Conservation (phyloP, 495 filamentous ascomycete species). For the Aspergillus funiculosus region DNA sequence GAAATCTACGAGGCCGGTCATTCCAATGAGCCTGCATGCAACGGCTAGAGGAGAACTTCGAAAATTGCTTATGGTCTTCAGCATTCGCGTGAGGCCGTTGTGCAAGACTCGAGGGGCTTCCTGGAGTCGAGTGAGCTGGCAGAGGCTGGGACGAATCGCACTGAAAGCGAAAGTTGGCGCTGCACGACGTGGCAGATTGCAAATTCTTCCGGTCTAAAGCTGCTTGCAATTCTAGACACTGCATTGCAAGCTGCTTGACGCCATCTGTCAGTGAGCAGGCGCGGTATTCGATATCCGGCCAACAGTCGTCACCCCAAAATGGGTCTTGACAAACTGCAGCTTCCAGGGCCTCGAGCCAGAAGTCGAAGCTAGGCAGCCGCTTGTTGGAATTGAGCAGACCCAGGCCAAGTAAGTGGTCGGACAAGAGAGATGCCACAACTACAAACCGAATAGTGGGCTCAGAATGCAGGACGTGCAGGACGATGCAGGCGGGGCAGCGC, state of each 20-base stretch:
- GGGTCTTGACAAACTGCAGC: constrained; percentile 48
- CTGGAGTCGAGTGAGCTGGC: constrained; percentile 13
- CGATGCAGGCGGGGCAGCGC: constrained; percentile 54
- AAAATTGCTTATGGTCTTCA: constrained; percentile 25
- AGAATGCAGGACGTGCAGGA: constrained; percentile 48
- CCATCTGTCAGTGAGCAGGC: constrained; percentile 46
- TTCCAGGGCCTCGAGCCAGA: constrained; percentile 51
- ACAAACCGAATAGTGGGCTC: constrained; percentile 56
- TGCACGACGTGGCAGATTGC: constrained; percentile 20
- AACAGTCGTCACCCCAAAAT: constrained; percentile 53
- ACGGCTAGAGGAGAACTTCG: constrained; percentile 20
- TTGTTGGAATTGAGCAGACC: constrained; percentile 17
- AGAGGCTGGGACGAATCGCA: constrained; percentile 16
- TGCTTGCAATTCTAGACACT: constrained; percentile 45
- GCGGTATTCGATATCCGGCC: constrained; percentile 49
- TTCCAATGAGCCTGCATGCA: constrained; percentile 18
- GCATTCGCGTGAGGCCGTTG: constrained; percentile 18
- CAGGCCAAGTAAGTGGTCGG: constrained; percentile 32
- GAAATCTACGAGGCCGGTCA: constrained; percentile 22
- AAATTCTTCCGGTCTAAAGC: constrained; percentile 26
- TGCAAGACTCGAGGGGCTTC: constrained; percentile 17
- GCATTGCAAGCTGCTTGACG: constrained; percentile 49
- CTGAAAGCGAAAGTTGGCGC: constrained; percentile 20
- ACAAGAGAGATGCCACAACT: constrained; percentile 49
- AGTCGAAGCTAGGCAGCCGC: constrained; percentile 42